These are phyloP conservation scores for Cyathus striatus DNA, from an alignment of 768 basidiomycete genomes.

Conservation along the genomic window DNA sequence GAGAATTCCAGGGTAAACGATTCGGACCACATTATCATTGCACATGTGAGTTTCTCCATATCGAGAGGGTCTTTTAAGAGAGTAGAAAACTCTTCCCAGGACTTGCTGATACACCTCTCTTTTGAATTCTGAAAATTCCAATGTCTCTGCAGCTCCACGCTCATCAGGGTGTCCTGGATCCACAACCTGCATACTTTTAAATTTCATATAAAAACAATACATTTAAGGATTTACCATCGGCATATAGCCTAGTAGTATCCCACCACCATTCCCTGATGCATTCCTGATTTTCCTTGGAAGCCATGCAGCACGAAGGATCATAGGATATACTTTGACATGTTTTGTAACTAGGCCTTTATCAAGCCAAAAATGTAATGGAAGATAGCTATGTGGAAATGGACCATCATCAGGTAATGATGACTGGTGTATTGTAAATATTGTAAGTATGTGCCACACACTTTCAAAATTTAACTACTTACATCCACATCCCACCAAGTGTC, in stretches of 20 bases:
- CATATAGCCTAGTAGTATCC: constrained; percentile 22
- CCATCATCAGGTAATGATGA: constrained; percentile 12
- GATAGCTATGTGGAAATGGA: constrained; percentile 14
- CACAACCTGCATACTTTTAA: constrained; percentile 9
- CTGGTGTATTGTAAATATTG: constrained; percentile 3
- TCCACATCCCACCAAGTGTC: constrained; percentile 22
- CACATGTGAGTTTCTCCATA: constrained; percentile 16
- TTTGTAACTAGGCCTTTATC: constrained; percentile 22
- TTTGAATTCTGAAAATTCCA: constrained; percentile 20
- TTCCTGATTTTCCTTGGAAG: constrained; percentile 21
- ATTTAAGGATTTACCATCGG: constrained; percentile 12
- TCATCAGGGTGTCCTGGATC: constrained; percentile 18
- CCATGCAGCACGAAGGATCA: constrained; percentile 17
- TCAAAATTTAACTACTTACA: constrained; percentile 9
- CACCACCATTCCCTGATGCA: constrained; percentile 26
- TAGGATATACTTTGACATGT: constrained; percentile 19
- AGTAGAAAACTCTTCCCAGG: constrained; percentile 13
- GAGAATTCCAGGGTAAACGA: constrained; percentile 20
- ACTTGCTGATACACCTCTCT: constrained; percentile 22
- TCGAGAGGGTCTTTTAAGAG: constrained; percentile 12
- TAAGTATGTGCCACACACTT: background rate
- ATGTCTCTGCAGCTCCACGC: constrained; percentile 10
- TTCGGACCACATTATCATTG: constrained; percentile 11
- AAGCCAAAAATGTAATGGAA: constrained; percentile 23
- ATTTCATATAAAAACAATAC: background rate